Evolutionary conservation across 2,329 filamentous ascomycete genomes (phyloP), one percentile per base, ranked within the genome.

Genomic region (Mycosphaerella sp.): DNA sequence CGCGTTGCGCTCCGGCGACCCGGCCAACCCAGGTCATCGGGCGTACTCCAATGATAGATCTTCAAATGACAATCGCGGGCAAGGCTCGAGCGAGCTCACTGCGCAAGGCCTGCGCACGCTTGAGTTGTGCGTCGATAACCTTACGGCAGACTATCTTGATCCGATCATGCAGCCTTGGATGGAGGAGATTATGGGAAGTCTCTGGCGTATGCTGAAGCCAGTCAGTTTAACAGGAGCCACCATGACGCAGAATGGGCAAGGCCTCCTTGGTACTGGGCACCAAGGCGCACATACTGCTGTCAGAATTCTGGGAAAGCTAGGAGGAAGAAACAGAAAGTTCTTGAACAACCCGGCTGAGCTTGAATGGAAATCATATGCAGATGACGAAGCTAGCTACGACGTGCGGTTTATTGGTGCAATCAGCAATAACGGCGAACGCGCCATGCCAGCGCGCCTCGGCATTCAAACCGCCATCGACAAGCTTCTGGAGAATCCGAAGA

Each of bases 141-240:
- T 99, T 0, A 98, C 94, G 0, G 91, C 93, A 0, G 93, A 98
- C 64, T 99, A 98, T 65, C 75, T 99, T 12, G 93, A 99, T 62
- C 94, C 93, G 0, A 97, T 99, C 63, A 98, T 98, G 91, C 89
- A 91, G 2, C 94, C 93, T 0, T 94, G 97, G 21, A 97, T 99
- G 69, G 91, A 98, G 62, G 93, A 99, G 66, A 76, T 99, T 40
- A 98, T 98, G 93, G 93, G 89, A 41, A 91, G 91, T 1, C 77
- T 99, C 1, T 98, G 95, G 78, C 90, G 96, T 57, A 94, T 98
- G 68, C 78, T 99, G 37, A 87, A 86, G 62, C 94, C 93, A 6
- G 85, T 90, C 56, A 93, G 93, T 0, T 95, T 98, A 69, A 95
- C 87, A 62, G 53, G 55, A 14, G 48, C 54, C 5, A 57, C 37